Conservation (phyloP, 2,329 filamentous ascomycete species). For the Botrytis cinerea region DNA sequence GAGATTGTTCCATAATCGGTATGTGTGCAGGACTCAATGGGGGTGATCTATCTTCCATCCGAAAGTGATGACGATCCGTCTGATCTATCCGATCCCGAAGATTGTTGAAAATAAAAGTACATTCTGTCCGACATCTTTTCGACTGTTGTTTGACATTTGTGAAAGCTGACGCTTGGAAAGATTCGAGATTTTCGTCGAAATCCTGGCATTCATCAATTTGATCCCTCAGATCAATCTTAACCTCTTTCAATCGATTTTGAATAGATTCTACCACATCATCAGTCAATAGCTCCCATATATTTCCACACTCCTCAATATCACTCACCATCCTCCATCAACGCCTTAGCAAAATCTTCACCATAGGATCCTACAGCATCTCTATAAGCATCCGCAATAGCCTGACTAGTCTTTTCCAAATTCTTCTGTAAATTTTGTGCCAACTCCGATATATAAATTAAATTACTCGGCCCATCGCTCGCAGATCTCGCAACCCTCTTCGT, state of each 20-base stretch:
- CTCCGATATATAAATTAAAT: constrained; percentile 36
- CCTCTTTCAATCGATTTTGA: constrained; percentile 34
- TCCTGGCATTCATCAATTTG: constrained; percentile 37
- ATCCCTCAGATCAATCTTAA: constrained; percentile 38
- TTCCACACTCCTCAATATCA: constrained; percentile 7
- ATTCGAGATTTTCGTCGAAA: constrained; percentile 37
- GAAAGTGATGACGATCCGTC: constrained; percentile 23
- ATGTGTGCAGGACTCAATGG: constrained; percentile 19
- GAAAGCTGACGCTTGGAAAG: constrained; percentile 35
- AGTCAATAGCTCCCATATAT: constrained; percentile 17
- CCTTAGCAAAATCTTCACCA: constrained; percentile 34
- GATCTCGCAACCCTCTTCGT: constrained; percentile 33
- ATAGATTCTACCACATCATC: constrained; percentile 31
- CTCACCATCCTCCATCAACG: constrained; percentile 38
- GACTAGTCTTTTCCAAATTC: constrained; percentile 32
- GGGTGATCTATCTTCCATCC: constrained; percentile 21
- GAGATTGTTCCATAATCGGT: constrained; percentile 7
- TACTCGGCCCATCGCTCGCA: constrained; percentile 30
- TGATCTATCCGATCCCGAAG: constrained; percentile 30
- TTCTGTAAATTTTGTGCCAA: constrained; percentile 33
- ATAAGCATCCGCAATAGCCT: constrained; percentile 37
- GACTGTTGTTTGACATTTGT: constrained; percentile 32
- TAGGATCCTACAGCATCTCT: constrained; percentile 30
- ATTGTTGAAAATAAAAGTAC: constrained; percentile 34
- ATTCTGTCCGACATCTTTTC: constrained; percentile 34